A percentile compares a stretch with the other conserved stretches of the same genome.
These are phyloP conservation scores for Aspergillus neoniger DNA, from an alignment of 2,329 filamentous ascomycete genomes.

Conservation along the genomic window DNA sequence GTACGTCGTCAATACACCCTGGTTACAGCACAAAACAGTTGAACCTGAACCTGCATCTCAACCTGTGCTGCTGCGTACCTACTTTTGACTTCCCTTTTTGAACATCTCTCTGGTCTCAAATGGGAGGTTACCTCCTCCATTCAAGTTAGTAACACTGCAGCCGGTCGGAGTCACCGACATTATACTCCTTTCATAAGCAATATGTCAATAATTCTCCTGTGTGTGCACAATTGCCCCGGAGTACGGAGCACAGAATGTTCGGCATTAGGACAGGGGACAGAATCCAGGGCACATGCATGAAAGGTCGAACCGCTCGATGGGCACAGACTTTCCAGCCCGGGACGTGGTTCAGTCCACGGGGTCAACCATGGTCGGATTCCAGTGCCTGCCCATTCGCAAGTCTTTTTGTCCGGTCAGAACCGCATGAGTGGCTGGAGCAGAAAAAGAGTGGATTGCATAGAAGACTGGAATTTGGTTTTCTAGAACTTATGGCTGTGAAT, in stretches of 20 bases:
- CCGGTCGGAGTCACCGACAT: background rate
- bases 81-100: background rate
- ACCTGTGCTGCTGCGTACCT: too few species aligned
- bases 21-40: background rate
- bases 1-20: background rate
- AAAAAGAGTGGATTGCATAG: conserved; percentile 22
- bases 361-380: conserved; percentile 14
- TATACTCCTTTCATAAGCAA: background rate
- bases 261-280: background rate
- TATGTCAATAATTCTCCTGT: background rate
- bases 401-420: conserved; percentile 7
- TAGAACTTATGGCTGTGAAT: conserved; percentile 19
- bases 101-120: background rate
- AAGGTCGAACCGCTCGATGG: conserved; percentile 5
- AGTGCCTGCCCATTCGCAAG: conserved; percentile 19
- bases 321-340: conserved; percentile 2
- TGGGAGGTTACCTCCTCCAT: background rate
- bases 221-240: background rate
- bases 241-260: conserved; percentile 1
- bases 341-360: conserved; percentile 8
- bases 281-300: conserved; percentile 4
- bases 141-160: conserved; percentile 4
- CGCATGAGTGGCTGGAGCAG: conserved; percentile 15
- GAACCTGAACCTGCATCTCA: background rate
- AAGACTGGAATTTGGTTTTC: conserved; percentile 22